A percentile compares a stretch with the other conserved stretches of the same genome.
phyloP scores from a whole-genome alignment of 768 basidiomycete genomes.

The Agaricus subrufescens region DNA sequence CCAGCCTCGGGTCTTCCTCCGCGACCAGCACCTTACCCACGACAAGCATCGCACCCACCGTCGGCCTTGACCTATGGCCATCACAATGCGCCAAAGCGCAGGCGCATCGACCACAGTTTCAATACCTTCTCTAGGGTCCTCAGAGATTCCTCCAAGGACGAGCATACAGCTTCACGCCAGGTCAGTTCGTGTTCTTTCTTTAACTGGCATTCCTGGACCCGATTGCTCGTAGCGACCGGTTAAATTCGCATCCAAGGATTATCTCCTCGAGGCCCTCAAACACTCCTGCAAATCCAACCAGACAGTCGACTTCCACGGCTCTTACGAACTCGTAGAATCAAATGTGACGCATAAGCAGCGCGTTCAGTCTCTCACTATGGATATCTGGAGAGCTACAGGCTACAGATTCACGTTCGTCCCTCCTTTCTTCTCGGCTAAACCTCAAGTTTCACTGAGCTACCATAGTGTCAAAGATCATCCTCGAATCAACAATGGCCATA shows the following conservation, averaged over 20 bases:
- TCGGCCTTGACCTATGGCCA: background rate
- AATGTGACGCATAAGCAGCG: slow-evolving; percentile 34
- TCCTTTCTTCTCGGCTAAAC: slow-evolving; percentile 1
- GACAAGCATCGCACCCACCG: background rate
- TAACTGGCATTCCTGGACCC: background rate
- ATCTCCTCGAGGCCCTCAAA: slow-evolving; percentile 28
- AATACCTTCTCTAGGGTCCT: background rate
- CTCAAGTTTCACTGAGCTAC: slow-evolving; percentile 1
- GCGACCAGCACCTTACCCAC: background rate
- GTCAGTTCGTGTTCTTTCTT: slow-evolving; percentile 6
- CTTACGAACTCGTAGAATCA: slow-evolving; percentile 26
- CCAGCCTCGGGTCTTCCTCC: slow-evolving; percentile 21
- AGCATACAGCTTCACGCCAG: slow-evolving; percentile 11
- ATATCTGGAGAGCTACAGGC: slow-evolving; percentile 44
- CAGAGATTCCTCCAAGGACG: background rate
- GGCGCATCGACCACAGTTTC: background rate
- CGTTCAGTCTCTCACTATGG: slow-evolving; percentile 35
- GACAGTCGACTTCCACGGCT: slow-evolving; percentile 38
- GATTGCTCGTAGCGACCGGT: slow-evolving; percentile 20
- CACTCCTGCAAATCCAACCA: slow-evolving; percentile 27
- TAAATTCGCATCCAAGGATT: slow-evolving; percentile 22
- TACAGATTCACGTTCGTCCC: slow-evolving; percentile 44
- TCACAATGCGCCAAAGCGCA: slow-evolving; percentile 6
- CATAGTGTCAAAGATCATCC: slow-evolving; percentile 47
- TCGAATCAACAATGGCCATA: slow-evolving; percentile 40